Base-by-base conservation (phyloP, 176 grass and related monocot species). In the Oryza australiensis region DNA sequence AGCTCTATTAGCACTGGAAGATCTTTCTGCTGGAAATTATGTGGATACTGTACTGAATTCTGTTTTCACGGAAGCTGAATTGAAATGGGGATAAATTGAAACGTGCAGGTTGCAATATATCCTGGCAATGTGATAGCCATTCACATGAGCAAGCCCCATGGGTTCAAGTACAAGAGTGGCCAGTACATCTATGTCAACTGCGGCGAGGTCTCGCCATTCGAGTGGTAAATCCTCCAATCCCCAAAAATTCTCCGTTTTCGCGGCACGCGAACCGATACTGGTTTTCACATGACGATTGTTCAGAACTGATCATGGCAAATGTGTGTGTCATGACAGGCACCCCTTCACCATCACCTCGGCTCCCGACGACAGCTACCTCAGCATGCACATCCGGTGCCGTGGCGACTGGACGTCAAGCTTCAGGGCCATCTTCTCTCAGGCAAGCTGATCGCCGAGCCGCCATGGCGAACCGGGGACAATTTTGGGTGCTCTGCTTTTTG, bases 101-200 rank as follows among this genome's bases (percentile, higher is more conserved):
- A 26, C 18, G 13, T 81, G 72, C 62, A 89, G 87, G 90, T 89
- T 5, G 90, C 93, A 0, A 73, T 98, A 62, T 98, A 98, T 81
- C 96, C 96, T 5, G 93, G 96, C 28, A 95, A 95, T 32, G 96
- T 98, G 7, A 85, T 95, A 10, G 96, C 93, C 30, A 86, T 98
- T 53, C 80, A 93, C 78, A 91, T 98, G 92, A 85, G 76, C 77
- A 98, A 88, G 80, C 96, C 96, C 34, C 85, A 85, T 12, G 86
- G 87, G 22, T 98, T 98, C 93, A 93, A 62, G 65, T 98, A 98
- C 87, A 95, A 89, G 72, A 98, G 96, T 40, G 96, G 93, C 9
- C 96, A 98, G 84, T 98, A 98, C 88, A 91, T 98, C 72, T 95
- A 95, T 18, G 88, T 98, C 13, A 95, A 98, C 83, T 95, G 96